Percentiles rank a stretch among this genome's conserved stretches.
Evolutionary conservation across 2,329 filamentous ascomycete genomes (phyloP).

Genomic region (Sporothrix humicola): DNA sequence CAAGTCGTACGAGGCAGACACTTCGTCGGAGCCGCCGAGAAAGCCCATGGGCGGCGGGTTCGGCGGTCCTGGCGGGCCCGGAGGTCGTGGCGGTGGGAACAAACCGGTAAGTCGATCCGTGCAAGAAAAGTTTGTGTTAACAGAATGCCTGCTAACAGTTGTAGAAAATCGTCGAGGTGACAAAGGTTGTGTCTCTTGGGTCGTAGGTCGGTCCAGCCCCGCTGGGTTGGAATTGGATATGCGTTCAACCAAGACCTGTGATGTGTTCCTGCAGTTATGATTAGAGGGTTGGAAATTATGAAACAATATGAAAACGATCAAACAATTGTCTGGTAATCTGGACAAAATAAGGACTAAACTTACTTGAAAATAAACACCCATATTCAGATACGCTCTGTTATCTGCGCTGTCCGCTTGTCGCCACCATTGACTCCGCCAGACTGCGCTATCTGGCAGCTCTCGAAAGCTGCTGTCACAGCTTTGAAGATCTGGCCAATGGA

Average conservation of each 20-base stretch:
- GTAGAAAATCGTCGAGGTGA: constrained; percentile 6
- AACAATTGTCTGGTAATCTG: neutral
- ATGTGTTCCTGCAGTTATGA: neutral
- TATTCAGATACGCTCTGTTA: neutral
- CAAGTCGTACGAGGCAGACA: constrained; percentile 32
- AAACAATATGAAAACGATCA: neutral
- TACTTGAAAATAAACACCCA: neutral
- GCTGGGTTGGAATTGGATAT: neutral
- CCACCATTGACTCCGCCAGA: constrained; percentile 8
- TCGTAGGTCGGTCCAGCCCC: neutral
- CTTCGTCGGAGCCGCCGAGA: neutral
- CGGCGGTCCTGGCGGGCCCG: neutral
- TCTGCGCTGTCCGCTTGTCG: neutral
- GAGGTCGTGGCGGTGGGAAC: neutral
- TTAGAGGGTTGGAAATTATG: neutral
- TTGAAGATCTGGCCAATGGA: constrained; percentile 8
- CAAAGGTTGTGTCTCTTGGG: constrained; percentile 17
- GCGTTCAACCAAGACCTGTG: neutral
- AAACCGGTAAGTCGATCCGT: neutral
- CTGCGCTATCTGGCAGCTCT: constrained; percentile 11
- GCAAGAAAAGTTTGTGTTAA: neutral
- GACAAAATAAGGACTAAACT: neutral
- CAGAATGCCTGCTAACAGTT: neutral
- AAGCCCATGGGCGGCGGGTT: neutral
- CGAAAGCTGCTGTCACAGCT: constrained; percentile 12